phyloP scores from a whole-genome alignment of 2,329 filamentous ascomycete genomes.

The Stagonosporopsis tanaceti region DNA sequence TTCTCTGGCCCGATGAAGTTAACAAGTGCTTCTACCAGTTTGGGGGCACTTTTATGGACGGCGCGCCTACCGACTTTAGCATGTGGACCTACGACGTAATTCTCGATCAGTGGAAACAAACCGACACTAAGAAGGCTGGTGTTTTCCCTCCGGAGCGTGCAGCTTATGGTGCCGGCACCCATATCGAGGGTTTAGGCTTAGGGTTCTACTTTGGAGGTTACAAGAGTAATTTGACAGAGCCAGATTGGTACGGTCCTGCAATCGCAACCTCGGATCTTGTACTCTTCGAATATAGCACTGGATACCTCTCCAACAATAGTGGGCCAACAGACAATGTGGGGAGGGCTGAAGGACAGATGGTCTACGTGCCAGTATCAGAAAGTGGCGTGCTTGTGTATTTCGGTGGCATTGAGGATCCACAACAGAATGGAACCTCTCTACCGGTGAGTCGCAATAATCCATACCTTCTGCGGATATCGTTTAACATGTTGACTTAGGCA shows the following conservation, averaged over 20 bases:
- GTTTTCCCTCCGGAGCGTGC: constrained; percentile 54
- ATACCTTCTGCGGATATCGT: background rate
- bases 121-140: constrained; percentile 49
- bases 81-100: constrained; percentile 67
- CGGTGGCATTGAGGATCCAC: constrained; percentile 63
- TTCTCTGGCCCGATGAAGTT: constrained; percentile 67
- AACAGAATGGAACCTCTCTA: constrained; percentile 57
- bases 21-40: constrained; percentile 71
- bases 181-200: constrained; percentile 62
- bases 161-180: constrained; percentile 65
- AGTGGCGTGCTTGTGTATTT: constrained; percentile 68
- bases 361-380: constrained; percentile 68
- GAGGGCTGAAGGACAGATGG: constrained; percentile 67
- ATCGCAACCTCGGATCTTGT: constrained; percentile 63
- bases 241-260: constrained; percentile 60
- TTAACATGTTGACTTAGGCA: constrained; percentile 26
- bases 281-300: constrained; percentile 63
- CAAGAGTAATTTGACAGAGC: constrained; percentile 62
- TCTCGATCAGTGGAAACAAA: constrained; percentile 63
- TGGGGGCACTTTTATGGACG: constrained; percentile 62
- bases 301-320: constrained; percentile 61
- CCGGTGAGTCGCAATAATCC: constrained; percentile 26
- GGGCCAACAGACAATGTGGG: constrained; percentile 63
- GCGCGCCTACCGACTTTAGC: constrained; percentile 55
- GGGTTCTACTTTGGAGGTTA: constrained; percentile 71